Percentiles rank a stretch among this genome's conserved stretches.
phyloP scores from a whole-genome alignment of 2,329 filamentous ascomycete genomes.

The Cryphonectria parasitica region DNA sequence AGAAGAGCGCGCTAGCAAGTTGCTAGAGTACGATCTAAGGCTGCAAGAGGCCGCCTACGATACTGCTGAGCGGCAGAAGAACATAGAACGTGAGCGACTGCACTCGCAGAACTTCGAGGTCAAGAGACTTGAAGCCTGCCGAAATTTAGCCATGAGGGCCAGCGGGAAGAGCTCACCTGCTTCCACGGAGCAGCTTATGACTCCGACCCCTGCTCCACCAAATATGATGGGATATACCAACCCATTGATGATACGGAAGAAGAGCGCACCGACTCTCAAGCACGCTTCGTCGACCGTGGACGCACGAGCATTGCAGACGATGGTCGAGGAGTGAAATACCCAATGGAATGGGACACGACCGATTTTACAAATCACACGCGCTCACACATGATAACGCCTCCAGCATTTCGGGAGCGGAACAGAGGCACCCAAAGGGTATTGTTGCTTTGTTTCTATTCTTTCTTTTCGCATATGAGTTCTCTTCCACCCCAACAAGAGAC shows the following conservation, averaged over 20 bases:
- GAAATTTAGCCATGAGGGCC: constrained; percentile 39
- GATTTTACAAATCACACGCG: background rate
- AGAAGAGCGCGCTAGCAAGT: constrained; percentile 49
- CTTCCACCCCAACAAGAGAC: background rate
- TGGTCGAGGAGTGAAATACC: constrained; percentile 21
- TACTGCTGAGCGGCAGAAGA: constrained; percentile 44
- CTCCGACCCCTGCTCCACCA: constrained; percentile 26
- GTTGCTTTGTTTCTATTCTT: background rate
- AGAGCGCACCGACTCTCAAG: constrained; percentile 23
- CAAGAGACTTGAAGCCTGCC: constrained; percentile 50
- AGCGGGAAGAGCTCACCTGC: constrained; percentile 27
- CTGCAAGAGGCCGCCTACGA: constrained; percentile 51
- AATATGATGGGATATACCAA: constrained; percentile 16
- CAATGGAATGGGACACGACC: background rate
- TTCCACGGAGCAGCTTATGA: constrained; percentile 1
- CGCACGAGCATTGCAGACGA: constrained; percentile 22
- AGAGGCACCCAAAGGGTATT: constrained; percentile 4
- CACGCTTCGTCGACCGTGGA: constrained; percentile 25
- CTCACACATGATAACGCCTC: background rate
- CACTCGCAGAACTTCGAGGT: constrained; percentile 55
- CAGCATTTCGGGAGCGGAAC: background rate
- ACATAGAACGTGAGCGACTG: constrained; percentile 51
- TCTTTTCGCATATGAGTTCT: constrained; percentile 4
- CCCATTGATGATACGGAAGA: constrained; percentile 10
- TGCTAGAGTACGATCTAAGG: constrained; percentile 45